A percentile compares a stretch with the other conserved stretches of the same genome.
Evolutionary conservation across 2,329 filamentous ascomycete species (phyloP).

Genomic region (Scolecobasidium constrictum): DNA sequence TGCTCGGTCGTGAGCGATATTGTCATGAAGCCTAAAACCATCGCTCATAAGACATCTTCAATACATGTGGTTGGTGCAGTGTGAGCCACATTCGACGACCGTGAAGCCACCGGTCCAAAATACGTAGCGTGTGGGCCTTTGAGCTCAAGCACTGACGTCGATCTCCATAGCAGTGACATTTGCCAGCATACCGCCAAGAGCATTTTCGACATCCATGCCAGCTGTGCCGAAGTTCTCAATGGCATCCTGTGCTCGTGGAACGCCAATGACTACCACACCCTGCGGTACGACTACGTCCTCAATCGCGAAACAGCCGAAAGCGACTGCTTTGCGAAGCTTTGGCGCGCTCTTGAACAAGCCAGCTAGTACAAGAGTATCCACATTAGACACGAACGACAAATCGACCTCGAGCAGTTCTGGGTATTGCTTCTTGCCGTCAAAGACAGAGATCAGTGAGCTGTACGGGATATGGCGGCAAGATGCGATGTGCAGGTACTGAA

Average conservation of each 20-base stretch:
- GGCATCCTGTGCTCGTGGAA: conserved; percentile 45
- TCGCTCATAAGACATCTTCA: too few relatives aligned
- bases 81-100: too few relatives aligned
- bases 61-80: too few relatives aligned
- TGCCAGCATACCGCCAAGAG: conserved; percentile 2
- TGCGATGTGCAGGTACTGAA: conserved; percentile 65
- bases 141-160: conserved; percentile 3
- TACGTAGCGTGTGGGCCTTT: neutral
- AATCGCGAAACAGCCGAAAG: conserved; percentile 53
- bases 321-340: conserved; percentile 43
- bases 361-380: conserved; percentile 54
- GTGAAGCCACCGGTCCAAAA: too few relatives aligned
- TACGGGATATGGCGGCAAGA: conserved; percentile 73
- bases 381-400: conserved; percentile 61
- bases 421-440: conserved; percentile 50
- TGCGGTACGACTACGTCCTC: conserved; percentile 42
- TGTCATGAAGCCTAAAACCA: too few relatives aligned
- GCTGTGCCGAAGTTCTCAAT: conserved; percentile 38
- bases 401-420: conserved; percentile 61
- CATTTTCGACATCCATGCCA: conserved; percentile 3
- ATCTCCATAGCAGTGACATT: conserved; percentile 1
- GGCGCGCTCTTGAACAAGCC: conserved; percentile 55
- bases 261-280: conserved; percentile 49
- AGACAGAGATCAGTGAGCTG: conserved; percentile 63
- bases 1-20: too few relatives aligned